Evolutionary conservation across 164 flowering plant species (phyloP).

Genomic region (Saururus chinensis): DNA sequence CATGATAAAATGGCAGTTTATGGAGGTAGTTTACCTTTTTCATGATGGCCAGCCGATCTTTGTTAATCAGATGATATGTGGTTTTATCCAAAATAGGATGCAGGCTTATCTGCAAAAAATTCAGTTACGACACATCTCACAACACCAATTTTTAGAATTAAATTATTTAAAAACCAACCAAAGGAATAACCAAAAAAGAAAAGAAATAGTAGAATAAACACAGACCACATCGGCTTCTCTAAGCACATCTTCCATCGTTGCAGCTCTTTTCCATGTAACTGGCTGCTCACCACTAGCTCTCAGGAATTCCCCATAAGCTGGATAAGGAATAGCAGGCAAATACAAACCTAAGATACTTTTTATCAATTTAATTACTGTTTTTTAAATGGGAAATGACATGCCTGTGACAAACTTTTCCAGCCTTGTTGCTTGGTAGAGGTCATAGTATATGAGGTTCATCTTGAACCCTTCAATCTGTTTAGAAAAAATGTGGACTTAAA

Average conservation of each 20-base stretch:
- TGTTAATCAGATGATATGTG: constrained; percentile 86
- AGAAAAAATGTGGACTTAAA: background rate
- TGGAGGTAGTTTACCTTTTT: constrained; percentile 51
- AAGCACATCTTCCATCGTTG: constrained; percentile 82
- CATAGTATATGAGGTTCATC: constrained; percentile 95
- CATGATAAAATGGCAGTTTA: background rate
- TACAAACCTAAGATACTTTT: background rate
- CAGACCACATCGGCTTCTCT: constrained; percentile 79
- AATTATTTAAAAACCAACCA: too few relatives aligned
- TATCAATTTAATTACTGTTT: background rate
- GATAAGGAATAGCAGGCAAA: background rate
- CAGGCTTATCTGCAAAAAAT: constrained; percentile 61
- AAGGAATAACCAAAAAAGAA: too few relatives aligned
- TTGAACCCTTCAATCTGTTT: constrained; percentile 92
- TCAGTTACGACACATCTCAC: background rate
- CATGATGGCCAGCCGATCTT: constrained; percentile 78
- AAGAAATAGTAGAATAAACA: background rate
- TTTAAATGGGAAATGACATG: constrained; percentile 1
- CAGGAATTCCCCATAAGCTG: constrained; percentile 87
- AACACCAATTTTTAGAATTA: too few relatives aligned
- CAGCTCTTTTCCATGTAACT: constrained; percentile 88
- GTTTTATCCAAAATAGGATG: constrained; percentile 94
- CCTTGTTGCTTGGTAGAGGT: constrained; percentile 84
- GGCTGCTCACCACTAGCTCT: constrained; percentile 81
- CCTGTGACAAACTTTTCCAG: constrained; percentile 99